Percentiles rank a stretch among this genome's conserved stretches.
Evolutionary conservation across 176 grass and related monocot species (phyloP).

Genomic region (Musa schizocarpa): DNA sequence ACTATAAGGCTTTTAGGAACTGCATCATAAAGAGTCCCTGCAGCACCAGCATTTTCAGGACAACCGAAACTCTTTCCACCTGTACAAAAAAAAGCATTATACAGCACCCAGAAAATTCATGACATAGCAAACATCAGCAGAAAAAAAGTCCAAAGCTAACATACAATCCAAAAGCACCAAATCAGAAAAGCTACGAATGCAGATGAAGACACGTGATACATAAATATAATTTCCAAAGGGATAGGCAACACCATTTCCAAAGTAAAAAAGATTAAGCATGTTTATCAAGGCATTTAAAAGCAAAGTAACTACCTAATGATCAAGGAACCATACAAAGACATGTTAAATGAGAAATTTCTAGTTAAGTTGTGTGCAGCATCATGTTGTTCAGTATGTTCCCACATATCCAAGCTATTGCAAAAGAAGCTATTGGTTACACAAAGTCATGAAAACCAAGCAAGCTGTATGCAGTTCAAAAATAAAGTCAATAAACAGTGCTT

Average conservation of each 20-base stretch:
- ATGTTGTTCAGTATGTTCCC: too few species aligned
- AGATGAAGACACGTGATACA: background rate
- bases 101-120: background rate
- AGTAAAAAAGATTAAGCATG: background rate
- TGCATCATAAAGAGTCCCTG: constrained; percentile 95
- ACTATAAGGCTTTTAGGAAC: constrained; percentile 93
- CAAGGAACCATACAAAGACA: too few species aligned
- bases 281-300: too few species aligned
- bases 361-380: too few species aligned
- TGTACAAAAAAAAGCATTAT: constrained; percentile 15
- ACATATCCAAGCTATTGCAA: too few species aligned
- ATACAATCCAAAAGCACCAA: too few species aligned
- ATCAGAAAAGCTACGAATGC: background rate
- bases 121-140: background rate
- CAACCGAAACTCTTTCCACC: constrained; percentile 81
- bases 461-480: background rate
- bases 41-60: constrained; percentile 89
- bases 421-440: background rate
- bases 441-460: background rate
- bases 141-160: background rate
- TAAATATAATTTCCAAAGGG: background rate
- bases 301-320: too few species aligned
- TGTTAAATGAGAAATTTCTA: too few species aligned
- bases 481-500: background rate
- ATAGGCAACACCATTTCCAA: background rate